Conservation (phyloP, 306 rosid genomes). For the Ammopiptanthus mongolicus region DNA sequence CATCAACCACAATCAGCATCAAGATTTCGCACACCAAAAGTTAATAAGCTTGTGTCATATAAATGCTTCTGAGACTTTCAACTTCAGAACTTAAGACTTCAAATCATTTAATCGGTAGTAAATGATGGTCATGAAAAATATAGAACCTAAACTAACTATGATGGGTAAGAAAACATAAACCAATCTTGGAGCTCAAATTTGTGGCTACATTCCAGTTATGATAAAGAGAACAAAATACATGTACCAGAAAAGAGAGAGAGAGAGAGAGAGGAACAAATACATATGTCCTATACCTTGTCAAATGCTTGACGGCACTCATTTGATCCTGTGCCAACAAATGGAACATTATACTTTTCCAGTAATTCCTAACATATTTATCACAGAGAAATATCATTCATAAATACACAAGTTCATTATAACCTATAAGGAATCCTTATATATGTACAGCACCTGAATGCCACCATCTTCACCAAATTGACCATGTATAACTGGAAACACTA, state of each 20-base stretch:
- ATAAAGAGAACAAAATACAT: background rate
- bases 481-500: conserved; percentile 92
- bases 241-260: background rate
- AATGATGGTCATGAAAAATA: background rate
- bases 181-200: background rate
- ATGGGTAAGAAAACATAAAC: background rate
- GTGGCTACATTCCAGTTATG: background rate
- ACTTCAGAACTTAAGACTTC: background rate
- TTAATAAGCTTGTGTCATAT: background rate
- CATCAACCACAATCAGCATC: conserved; percentile 1
- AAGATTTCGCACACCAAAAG: background rate
- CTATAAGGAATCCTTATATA: conserved; percentile 4
- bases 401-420: background rate
- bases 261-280: background rate
- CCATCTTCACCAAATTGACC: conserved; percentile 98
- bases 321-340: conserved; percentile 94
- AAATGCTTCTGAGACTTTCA: conserved; percentile 3
- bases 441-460: conserved; percentile 68
- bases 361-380: conserved; percentile 57
- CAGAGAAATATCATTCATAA: conserved; percentile 13
- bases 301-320: conserved; percentile 76
- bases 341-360: conserved; percentile 72
- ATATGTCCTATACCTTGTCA: conserved; percentile 61
- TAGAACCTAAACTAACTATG: background rate
- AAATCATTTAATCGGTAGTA: background rate